Evolutionary conservation across 345 rosid genomes (phyloP), one percentile per base, ranked within the genome.

Genomic region (Isatis tinctoria): DNA sequence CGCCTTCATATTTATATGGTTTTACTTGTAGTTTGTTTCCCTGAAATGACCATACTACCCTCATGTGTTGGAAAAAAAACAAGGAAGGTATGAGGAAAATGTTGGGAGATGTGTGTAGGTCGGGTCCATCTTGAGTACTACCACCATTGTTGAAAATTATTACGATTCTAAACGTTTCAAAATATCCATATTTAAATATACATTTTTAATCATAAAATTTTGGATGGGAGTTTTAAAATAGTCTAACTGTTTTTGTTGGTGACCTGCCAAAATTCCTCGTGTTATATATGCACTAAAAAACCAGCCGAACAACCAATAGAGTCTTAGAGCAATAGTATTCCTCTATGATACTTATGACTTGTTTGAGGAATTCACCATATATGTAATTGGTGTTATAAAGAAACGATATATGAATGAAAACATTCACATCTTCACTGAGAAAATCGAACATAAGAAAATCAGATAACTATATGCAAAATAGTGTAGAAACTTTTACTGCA

Each of bases 261-360:
- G 49, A 40, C 80, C 76, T 71, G 72, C 76, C 80, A 77, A 77
- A 32, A 49, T 16, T 70, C 80, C 75, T 64, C 80, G 80, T 77
- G 72, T 77, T 70, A 69, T 70, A 62, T 44, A 70, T 76, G 75
- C 76, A 64, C 62, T 49, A 65, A 5, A 26, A 36, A 54, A 48
- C 43, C 51, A 61, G 14, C 7, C 67, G 53, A 56, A 56, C 67
- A 56, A 33, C 67, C 54, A 35, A 41, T 43, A 35, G 8, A 54
- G 36, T 71, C 14, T 24, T 16, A 70, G 5, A 47, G 37, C 16
- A 22, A 26, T 37, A 59, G 24, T 45, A 22, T 57, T 22, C 37
- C 17, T 37, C 37, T 63, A 4, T 63, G 24, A 62, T 13, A 44
- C 20, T 10, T 18, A 22, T 35, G 6, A 65, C 4, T 13, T 26